A percentile compares a stretch with the other conserved stretches of the same genome.
phyloP scores from a whole-genome alignment of 208 protist genomes.

The Trypanosoma theileri region DNA sequence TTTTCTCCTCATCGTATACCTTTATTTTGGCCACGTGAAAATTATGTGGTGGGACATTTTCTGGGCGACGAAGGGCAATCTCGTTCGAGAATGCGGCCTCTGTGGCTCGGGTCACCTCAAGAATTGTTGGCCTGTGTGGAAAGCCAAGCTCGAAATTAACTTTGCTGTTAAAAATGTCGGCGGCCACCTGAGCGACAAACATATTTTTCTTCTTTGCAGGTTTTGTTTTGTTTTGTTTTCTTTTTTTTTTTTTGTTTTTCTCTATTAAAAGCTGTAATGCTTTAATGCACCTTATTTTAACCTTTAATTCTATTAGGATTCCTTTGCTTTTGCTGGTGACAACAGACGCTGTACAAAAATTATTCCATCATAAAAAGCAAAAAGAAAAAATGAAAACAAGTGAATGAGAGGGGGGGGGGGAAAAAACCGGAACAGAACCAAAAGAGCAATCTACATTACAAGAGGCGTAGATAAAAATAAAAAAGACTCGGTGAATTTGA shows the following conservation, averaged over 20 bases:
- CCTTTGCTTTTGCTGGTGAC: not conserved
- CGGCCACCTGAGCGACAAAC: conserved; percentile 85
- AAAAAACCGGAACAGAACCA: not conserved
- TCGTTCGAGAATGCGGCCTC: conserved; percentile 77
- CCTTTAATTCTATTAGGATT: not conserved
- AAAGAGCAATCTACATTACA: not conserved
- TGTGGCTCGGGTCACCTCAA: conserved; percentile 62
- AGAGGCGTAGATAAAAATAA: too few relatives aligned
- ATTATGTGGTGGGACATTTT: conserved; percentile 71
- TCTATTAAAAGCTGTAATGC: not conserved
- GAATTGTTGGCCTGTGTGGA: conserved; percentile 53
- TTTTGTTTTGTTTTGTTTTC: not conserved
- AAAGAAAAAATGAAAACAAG: not conserved
- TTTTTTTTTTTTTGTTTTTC: conserved; percentile 8
- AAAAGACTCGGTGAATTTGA: too few relatives aligned
- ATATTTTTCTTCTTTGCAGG: conserved; percentile 30
- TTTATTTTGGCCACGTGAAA: conserved; percentile 87
- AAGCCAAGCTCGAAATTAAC: conserved; percentile 91
- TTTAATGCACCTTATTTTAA: not conserved
- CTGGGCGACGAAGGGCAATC: conserved; percentile 69
- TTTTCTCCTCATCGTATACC: conserved; percentile 87
- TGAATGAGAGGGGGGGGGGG: not conserved
- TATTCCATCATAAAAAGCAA: not conserved
- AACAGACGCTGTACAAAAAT: not conserved
- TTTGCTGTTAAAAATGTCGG: conserved; percentile 90